These are phyloP conservation scores for Scytalidium lignicola DNA, from an alignment of 2,329 filamentous ascomycete species.

Conservation along the genomic window DNA sequence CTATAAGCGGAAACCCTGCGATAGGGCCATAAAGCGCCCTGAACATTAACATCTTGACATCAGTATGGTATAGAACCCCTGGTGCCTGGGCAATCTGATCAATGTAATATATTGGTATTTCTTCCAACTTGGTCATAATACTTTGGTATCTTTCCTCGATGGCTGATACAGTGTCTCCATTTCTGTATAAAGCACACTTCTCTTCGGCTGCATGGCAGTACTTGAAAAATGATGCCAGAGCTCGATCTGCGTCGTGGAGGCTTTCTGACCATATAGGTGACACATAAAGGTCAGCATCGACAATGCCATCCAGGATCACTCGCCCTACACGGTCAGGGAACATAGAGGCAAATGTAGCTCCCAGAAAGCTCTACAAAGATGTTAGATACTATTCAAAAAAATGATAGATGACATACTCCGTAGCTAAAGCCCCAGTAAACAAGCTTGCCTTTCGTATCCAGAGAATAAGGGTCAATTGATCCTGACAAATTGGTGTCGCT, in stretches of 20 bases:
- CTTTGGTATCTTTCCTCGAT: constrained; percentile 14
- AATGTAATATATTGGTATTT: constrained; percentile 21
- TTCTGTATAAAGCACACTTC: constrained; percentile 21
- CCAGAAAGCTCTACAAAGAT: constrained; percentile 25
- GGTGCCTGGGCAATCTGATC: constrained; percentile 12
- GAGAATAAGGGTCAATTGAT: neutral
- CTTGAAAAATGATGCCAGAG: constrained; percentile 21
- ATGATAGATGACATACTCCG: constrained; percentile 18
- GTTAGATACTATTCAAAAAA: constrained; percentile 23
- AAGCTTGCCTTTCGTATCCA: constrained; percentile 21
- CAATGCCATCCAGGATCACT: constrained; percentile 30
- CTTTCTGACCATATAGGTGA: constrained; percentile 15
- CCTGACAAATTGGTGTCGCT: neutral
- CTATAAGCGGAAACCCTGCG: constrained; percentile 16
- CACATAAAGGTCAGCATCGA: constrained; percentile 23
- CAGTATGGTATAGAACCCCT: constrained; percentile 20
- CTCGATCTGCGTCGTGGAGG: constrained; percentile 22
- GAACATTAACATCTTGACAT: constrained; percentile 24
- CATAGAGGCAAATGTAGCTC: constrained; percentile 40
- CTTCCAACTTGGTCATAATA: constrained; percentile 37
- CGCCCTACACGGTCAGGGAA: constrained; percentile 38
- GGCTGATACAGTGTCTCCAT: constrained; percentile 6
- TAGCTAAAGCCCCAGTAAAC: constrained; percentile 48
- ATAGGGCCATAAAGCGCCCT: constrained; percentile 22
- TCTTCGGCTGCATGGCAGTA: constrained; percentile 29